These are phyloP conservation scores for Nicotiana benthamiana DNA, from an alignment of 257 asterid species.

Conservation along the genomic window DNA sequence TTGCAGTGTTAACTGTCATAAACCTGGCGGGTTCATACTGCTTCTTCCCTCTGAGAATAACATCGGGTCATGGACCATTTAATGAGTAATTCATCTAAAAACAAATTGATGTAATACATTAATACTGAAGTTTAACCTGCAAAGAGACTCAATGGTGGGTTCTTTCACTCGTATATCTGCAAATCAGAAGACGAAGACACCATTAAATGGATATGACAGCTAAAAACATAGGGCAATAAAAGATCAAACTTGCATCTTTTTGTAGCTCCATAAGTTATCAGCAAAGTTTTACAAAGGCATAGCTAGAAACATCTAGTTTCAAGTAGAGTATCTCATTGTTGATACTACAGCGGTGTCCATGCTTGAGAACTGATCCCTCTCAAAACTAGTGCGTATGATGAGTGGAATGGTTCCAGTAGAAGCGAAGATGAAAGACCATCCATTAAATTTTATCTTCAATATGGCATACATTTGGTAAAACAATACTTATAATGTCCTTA, in stretches of 20 bases:
- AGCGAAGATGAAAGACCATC: not conserved
- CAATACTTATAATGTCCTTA: not conserved
- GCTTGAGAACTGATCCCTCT: not conserved
- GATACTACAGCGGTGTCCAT: not conserved
- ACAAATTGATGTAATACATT: not conserved
- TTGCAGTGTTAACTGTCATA: conserved; percentile 78
- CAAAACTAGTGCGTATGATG: not conserved
- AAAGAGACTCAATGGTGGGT: conserved; percentile 76
- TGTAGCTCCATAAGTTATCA: not conserved
- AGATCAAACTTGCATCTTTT: not conserved
- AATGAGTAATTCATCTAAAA: not conserved
- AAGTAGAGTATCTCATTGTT: not conserved
- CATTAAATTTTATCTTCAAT: too few relatives aligned
- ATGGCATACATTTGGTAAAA: not conserved
- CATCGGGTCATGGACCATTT: not conserved
- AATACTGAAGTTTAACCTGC: conserved; percentile 51
- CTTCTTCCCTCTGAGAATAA: conserved; percentile 61
- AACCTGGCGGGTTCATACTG: conserved; percentile 80
- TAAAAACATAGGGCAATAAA: not conserved
- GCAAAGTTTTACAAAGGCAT: not conserved
- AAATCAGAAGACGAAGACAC: conserved; percentile 3
- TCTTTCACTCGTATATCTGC: conserved; percentile 88
- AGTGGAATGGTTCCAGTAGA: not conserved
- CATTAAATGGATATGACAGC: not conserved
- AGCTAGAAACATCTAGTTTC: not conserved